Percentiles rank a stretch among this genome's conserved stretches.
phyloP scores from a whole-genome alignment of 2,329 filamentous ascomycete species.

The Aspergillus persii region DNA sequence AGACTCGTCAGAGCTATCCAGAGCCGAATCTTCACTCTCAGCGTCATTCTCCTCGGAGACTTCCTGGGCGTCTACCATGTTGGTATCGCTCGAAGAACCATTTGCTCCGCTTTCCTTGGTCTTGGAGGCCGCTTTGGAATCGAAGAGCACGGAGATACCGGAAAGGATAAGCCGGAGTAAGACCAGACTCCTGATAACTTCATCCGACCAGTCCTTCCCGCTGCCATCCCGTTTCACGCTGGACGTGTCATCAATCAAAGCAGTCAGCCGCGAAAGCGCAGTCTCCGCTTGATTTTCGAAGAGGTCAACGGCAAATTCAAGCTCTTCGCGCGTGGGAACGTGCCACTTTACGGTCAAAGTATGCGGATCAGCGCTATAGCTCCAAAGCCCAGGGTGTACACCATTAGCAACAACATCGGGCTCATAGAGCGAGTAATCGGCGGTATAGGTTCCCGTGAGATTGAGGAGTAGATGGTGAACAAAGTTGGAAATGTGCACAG shows the following conservation, averaged over 20 bases:
- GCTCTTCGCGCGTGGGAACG: slow-evolving; percentile 72
- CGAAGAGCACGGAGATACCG: slow-evolving; percentile 85
- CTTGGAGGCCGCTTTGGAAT: slow-evolving; percentile 68
- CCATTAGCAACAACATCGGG: slow-evolving; percentile 69
- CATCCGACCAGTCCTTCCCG: slow-evolving; percentile 98
- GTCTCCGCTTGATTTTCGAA: slow-evolving; percentile 80
- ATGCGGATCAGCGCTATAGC: slow-evolving; percentile 68
- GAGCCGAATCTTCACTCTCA: slow-evolving; percentile 47
- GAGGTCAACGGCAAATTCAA: slow-evolving; percentile 83
- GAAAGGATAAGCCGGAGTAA: slow-evolving; percentile 86
- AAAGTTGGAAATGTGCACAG: slow-evolving; percentile 95
- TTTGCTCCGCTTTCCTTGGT: slow-evolving; percentile 39
- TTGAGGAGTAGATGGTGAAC: slow-evolving; percentile 95
- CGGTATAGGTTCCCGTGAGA: slow-evolving; percentile 87
- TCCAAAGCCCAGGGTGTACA: slow-evolving; percentile 79
- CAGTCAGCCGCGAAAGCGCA: slow-evolving; percentile 70
- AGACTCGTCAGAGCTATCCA: slow-evolving; percentile 58
- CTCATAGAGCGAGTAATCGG: slow-evolving; percentile 86
- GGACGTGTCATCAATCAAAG: slow-evolving; percentile 77
- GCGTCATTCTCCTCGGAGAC: slow-evolving; percentile 21
- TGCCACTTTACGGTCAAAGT: slow-evolving; percentile 90
- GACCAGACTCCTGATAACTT: slow-evolving; percentile 85
- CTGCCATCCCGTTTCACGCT: slow-evolving; percentile 87
- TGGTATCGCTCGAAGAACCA: slow-evolving; percentile 44
- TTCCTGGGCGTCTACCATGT: slow-evolving; percentile 46